Conservation (phyloP, 2,329 filamentous ascomycete species). For the Diaporthe sp. region DNA sequence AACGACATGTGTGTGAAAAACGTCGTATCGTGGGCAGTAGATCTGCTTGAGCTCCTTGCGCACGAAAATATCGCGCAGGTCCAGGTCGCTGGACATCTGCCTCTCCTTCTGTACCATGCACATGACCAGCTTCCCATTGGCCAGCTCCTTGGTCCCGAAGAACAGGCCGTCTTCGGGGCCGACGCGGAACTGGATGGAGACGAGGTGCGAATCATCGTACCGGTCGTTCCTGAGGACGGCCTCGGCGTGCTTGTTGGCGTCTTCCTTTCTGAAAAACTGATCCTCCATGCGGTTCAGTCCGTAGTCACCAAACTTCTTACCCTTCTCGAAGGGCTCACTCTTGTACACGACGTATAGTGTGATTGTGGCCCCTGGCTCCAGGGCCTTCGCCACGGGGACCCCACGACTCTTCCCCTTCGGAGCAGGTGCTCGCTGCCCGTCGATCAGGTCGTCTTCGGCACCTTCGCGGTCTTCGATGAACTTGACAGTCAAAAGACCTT, state of each 20-base stretch:
- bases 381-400: conserved; percentile 27
- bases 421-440: neutral
- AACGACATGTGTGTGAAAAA: neutral
- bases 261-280: conserved; percentile 19
- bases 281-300: conserved; percentile 21
- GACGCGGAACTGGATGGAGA: conserved; percentile 19
- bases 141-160: conserved; percentile 19
- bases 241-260: conserved; percentile 37
- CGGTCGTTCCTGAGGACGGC: conserved; percentile 14
- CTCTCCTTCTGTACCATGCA: conserved; percentile 31
- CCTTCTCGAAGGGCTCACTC: conserved; percentile 25
- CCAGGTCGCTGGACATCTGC: conserved; percentile 9
- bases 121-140: conserved; percentile 24
- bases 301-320: neutral
- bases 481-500: neutral
- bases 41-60: conserved; percentile 31
- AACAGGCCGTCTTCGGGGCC: conserved; percentile 19
- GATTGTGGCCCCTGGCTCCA: conserved; percentile 22
- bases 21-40: conserved; percentile 34
- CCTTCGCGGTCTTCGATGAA: neutral
- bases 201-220: conserved; percentile 1
- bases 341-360: conserved; percentile 27
- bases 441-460: neutral
- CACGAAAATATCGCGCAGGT: conserved; percentile 33
- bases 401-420: neutral